Percentiles rank a stretch among this genome's conserved stretches.
phyloP scores from a whole-genome alignment of 78 protist genomes.

The Tieghemostelium lacteum region DNA sequence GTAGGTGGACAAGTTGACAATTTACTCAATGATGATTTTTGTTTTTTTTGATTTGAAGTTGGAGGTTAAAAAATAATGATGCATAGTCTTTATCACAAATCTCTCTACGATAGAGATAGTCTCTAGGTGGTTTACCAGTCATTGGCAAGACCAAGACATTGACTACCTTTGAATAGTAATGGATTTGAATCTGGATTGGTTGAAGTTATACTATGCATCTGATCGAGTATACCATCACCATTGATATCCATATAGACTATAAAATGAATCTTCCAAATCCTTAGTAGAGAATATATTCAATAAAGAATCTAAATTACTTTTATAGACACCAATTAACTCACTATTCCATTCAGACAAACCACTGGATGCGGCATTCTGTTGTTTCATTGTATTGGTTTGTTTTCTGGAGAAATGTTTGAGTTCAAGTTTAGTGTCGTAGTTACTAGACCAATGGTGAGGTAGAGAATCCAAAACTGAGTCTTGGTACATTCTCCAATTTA shows the following conservation, averaged over 20 bases:
- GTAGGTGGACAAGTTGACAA: constrained; percentile 35
- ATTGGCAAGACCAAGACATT: too few relatives aligned
- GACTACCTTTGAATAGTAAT: too few relatives aligned
- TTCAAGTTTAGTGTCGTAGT: constrained; percentile 40
- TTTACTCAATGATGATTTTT: neutral
- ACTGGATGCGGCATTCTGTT: neutral
- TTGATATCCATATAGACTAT: constrained; percentile 43
- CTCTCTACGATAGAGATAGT: constrained; percentile 5
- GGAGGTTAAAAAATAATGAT: constrained; percentile 19
- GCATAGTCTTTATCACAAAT: constrained; percentile 27
- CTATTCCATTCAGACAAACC: constrained; percentile 8
- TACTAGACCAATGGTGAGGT: constrained; percentile 69
- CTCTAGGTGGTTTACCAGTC: constrained; percentile 63
- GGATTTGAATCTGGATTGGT: too few relatives aligned
- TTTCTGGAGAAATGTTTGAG: constrained; percentile 33
- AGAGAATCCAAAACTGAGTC: constrained; percentile 21
- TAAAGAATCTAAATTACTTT: constrained; percentile 24
- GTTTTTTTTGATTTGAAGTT: too few relatives aligned
- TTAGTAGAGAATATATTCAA: neutral
- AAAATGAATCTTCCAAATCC: constrained; percentile 3
- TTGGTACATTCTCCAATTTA: constrained; percentile 53
- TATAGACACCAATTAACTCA: constrained; percentile 16
- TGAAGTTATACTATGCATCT: constrained; percentile 23
- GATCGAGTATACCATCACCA: constrained; percentile 64
- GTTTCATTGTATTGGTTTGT: neutral